Percentiles rank a stretch among this genome's conserved stretches.
Evolutionary conservation across 2,329 filamentous ascomycete genomes (phyloP).

Genomic region (Fusarium tanahbumbuense): DNA sequence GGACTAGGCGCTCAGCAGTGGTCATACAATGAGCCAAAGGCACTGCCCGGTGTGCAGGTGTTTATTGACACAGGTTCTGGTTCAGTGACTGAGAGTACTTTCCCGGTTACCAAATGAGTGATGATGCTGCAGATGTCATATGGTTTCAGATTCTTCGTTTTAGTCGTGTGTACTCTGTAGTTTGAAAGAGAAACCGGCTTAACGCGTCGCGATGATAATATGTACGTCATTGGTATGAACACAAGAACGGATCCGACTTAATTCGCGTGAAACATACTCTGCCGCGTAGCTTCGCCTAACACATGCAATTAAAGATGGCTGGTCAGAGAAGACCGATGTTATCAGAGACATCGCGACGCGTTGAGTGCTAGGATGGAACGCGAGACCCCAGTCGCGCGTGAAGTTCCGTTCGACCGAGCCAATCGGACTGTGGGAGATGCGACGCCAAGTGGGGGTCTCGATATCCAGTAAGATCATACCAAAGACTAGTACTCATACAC

Average conservation of each 20-base stretch:
- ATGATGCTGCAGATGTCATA: no score
- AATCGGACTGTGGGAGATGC: not conserved
- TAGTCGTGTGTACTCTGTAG: not conserved
- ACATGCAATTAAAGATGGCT: not conserved
- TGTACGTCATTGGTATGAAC: not conserved
- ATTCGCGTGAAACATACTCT: not conserved
- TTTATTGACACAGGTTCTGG: constrained; percentile 3
- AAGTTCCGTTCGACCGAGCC: not conserved
- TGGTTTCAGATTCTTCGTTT: not conserved
- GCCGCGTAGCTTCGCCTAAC: not conserved
- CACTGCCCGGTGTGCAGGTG: not conserved
- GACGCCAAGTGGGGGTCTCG: fast-evolving
- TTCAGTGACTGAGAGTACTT: not conserved
- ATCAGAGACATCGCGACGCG: not conserved
- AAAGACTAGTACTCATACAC: not conserved
- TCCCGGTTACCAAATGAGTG: not conserved
- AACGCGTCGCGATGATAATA: not conserved
- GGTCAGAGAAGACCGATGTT: not conserved
- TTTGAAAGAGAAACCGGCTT: not conserved
- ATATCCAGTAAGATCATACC: fast-evolving
- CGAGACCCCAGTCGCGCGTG: not conserved
- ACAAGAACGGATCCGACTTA: not conserved
- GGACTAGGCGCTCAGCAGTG: not conserved
- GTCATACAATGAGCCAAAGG: constrained; percentile 10
- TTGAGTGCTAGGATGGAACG: no score